phyloP scores from a whole-genome alignment of 176 grass and related monocot genomes.

The Echinochloa phyllopogon region DNA sequence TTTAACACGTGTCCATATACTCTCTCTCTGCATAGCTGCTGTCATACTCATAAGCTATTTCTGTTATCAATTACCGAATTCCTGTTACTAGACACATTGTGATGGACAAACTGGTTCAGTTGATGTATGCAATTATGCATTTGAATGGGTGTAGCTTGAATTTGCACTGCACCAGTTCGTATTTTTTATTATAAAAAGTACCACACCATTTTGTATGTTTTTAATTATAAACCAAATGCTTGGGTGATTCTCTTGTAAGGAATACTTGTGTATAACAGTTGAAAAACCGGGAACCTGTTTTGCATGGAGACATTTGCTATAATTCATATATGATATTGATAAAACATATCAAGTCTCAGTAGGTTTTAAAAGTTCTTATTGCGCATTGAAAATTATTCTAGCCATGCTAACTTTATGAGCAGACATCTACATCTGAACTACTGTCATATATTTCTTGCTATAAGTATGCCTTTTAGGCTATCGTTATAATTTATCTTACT shows the following conservation, averaged over 20 bases:
- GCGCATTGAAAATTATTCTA: background rate
- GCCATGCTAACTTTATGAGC: conserved; percentile 8
- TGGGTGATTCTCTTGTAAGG: background rate
- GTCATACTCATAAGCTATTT: background rate
- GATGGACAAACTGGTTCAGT: background rate
- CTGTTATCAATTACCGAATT: background rate
- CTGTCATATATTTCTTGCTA: background rate
- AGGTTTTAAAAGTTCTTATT: background rate
- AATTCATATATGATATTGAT: background rate
- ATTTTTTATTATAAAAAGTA: background rate
- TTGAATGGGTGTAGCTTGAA: conserved; percentile 16
- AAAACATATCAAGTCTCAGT: conserved; percentile 18
- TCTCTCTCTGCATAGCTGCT: conserved; percentile 15
- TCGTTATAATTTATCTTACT: conserved; percentile 8
- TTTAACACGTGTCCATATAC: background rate
- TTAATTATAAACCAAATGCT: background rate
- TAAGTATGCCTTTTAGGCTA: background rate
- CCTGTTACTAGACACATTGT: background rate
- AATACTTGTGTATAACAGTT: background rate
- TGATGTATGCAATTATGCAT: background rate
- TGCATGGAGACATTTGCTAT: background rate
- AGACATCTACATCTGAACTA: background rate
- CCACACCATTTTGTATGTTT: background rate
- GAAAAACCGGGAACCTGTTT: background rate
- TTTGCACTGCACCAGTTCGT: conserved; percentile 6